Conservation (phyloP, 768 basidiomycete genomes). For the Leucocoprinus birnbaumii region DNA sequence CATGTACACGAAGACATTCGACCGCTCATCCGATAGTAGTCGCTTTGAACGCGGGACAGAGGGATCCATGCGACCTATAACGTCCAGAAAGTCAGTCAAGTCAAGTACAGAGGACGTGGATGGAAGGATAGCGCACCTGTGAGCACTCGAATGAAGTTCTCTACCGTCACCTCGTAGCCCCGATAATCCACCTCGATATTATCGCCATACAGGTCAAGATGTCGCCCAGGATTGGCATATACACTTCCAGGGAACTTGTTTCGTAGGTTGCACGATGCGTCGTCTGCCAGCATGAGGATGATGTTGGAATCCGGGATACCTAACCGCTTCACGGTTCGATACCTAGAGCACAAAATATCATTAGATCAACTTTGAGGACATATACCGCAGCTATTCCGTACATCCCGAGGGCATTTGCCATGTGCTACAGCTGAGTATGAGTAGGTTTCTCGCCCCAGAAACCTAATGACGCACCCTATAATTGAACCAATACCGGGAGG, state of each 20-base stretch:
- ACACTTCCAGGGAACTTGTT: conserved; percentile 93
- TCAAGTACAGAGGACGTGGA: background rate
- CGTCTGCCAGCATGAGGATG: conserved; percentile 98
- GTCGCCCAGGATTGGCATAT: conserved; percentile 81
- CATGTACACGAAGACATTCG: conserved; percentile 97
- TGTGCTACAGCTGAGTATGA: conserved; percentile 61
- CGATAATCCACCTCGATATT: conserved; percentile 98
- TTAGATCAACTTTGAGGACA: background rate
- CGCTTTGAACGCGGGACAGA: conserved; percentile 91
- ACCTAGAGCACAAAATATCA: conserved; percentile 46
- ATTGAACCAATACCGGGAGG: conserved; percentile 98
- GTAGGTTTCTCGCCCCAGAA: background rate
- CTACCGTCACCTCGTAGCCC: conserved; percentile 96
- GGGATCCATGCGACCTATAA: conserved; percentile 74
- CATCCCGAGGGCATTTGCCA: conserved; percentile 98
- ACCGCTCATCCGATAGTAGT: conserved; percentile 83
- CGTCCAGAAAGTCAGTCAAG: background rate
- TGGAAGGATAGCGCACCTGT: conserved; percentile 59
- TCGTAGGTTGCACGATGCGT: conserved; percentile 89
- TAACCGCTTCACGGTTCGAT: conserved; percentile 95
- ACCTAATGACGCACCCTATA: conserved; percentile 67
- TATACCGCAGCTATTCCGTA: conserved; percentile 29
- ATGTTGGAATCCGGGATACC: conserved; percentile 99
- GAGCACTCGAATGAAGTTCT: conserved; percentile 89
- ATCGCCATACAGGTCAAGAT: conserved; percentile 90